Percentiles rank a stretch among this genome's conserved stretches.
phyloP scores from a whole-genome alignment of 768 basidiomycete species.

The Termitomyces sp. region DNA sequence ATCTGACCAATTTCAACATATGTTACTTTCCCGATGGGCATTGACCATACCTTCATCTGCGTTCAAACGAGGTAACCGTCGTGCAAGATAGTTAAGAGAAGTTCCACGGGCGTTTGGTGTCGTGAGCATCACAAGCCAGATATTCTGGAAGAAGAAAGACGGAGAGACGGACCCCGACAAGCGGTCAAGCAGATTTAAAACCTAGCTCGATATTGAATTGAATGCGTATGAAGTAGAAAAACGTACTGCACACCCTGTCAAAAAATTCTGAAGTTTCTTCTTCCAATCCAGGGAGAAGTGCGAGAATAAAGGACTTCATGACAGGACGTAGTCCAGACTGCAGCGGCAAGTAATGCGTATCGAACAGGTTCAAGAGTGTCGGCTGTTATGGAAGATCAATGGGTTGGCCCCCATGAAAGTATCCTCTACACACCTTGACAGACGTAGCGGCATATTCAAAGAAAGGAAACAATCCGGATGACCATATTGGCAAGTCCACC shows the following conservation, averaged over 20 bases:
- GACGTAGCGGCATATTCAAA: conserved; percentile 99
- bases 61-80: conserved; percentile 67
- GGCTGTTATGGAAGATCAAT: conserved; percentile 43
- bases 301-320: conserved; percentile 92
- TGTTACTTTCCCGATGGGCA: neutral
- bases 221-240: conserved; percentile 1
- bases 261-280: conserved; percentile 98
- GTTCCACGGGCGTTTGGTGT: conserved; percentile 81
- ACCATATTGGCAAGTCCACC: conserved; percentile 88
- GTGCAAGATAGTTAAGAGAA: conserved; percentile 80
- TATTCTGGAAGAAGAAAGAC: conserved; percentile 91
- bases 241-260: conserved; percentile 55
- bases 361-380: conserved; percentile 84
- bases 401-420: neutral
- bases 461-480: conserved; percentile 94
- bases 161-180: conserved; percentile 80
- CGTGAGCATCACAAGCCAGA: conserved; percentile 92
- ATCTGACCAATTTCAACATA: conserved; percentile 29
- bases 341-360: conserved; percentile 86
- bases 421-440: conserved; percentile 61
- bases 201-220: conserved; percentile 34
- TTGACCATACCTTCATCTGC: conserved; percentile 56
- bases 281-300: conserved; percentile 90
- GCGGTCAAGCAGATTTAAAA: conserved; percentile 72
- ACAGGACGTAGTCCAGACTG: conserved; percentile 77